phyloP scores from a whole-genome alignment of 495 filamentous ascomycete species.

The Oidiodendron maius region DNA sequence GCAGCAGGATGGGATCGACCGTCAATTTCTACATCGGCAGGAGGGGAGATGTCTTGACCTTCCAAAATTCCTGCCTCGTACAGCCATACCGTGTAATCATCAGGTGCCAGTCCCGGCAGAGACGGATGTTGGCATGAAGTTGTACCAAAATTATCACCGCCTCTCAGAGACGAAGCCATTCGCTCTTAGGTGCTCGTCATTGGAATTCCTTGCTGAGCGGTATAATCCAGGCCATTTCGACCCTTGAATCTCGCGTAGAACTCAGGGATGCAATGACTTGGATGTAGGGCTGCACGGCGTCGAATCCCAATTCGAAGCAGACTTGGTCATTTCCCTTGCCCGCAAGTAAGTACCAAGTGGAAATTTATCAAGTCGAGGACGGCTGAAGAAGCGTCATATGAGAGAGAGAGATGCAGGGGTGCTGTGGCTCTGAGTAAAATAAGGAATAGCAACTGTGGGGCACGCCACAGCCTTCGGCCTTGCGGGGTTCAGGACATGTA shows the following conservation, averaged over 20 bases:
- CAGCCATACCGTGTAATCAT: slow-evolving; percentile 87
- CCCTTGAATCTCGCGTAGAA: slow-evolving; percentile 82
- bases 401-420: no score
- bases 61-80: slow-evolving; percentile 78
- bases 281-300: slow-evolving; percentile 66
- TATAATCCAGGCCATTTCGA: slow-evolving; percentile 83
- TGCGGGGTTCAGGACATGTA: no score
- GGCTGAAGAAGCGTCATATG: no score
- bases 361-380: no score
- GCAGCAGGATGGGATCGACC: slow-evolving; percentile 67
- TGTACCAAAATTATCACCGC: slow-evolving; percentile 89
- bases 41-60: slow-evolving; percentile 57
- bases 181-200: slow-evolving; percentile 84
- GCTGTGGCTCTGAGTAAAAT: no score
- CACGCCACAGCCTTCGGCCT: no score
- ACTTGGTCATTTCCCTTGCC: slow-evolving; percentile 89
- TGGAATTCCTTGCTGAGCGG: slow-evolving; percentile 69
- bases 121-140: no score
- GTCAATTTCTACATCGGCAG: slow-evolving; percentile 81
- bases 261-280: slow-evolving; percentile 79
- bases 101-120: no score
- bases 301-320: slow-evolving; percentile 74
- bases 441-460: no score
- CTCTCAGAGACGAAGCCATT: slow-evolving; percentile 78
- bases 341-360: no score